These are phyloP conservation scores for Coniochaeta sp. DNA, from an alignment of 2,329 filamentous ascomycete genomes.

Conservation along the genomic window DNA sequence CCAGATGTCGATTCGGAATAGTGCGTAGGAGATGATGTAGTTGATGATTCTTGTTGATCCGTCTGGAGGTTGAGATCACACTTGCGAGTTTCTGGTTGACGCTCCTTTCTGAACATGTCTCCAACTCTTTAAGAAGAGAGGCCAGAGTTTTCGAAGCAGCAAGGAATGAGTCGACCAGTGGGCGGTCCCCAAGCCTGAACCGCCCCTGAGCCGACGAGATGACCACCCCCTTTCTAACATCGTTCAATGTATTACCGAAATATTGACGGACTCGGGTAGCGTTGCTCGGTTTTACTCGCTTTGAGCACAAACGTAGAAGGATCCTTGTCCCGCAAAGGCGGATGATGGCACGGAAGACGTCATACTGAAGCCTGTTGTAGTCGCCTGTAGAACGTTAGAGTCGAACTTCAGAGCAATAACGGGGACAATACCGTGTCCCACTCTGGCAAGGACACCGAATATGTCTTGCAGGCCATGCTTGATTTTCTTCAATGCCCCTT, in stretches of 20 bases:
- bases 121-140: background rate
- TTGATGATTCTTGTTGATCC: background rate
- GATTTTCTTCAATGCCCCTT: background rate
- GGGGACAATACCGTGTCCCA: background rate
- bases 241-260: background rate
- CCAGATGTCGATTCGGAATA: background rate
- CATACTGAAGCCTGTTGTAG: background rate
- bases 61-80: background rate
- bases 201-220: background rate
- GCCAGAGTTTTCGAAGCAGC: background rate
- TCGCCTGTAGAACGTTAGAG: background rate
- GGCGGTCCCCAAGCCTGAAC: background rate
- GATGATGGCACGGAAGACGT: background rate
- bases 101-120: background rate
- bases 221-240: background rate
- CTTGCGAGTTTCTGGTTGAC: background rate
- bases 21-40: background rate
- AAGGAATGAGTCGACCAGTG: background rate
- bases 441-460: background rate
- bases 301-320: background rate
- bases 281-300: background rate
- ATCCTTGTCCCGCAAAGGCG: background rate
- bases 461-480: background rate
- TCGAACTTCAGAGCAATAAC: background rate
- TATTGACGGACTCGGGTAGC: background rate